These are phyloP conservation scores for Lactarius quietus DNA, from an alignment of 768 basidiomycete genomes.

Conservation along the genomic window DNA sequence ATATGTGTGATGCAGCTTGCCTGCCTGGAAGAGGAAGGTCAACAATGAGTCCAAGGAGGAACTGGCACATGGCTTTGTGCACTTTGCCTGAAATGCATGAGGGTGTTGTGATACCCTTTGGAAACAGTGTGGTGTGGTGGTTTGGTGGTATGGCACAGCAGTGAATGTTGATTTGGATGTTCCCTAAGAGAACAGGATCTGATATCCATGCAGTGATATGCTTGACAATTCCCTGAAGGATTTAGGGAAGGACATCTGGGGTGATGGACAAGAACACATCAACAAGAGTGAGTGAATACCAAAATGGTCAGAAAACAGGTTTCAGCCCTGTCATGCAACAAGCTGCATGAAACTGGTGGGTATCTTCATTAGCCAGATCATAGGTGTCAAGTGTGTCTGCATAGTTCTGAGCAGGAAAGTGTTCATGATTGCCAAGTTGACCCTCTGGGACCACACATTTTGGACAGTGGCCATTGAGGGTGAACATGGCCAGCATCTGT, in stretches of 20 bases:
- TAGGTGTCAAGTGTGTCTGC: not conserved
- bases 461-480: not conserved
- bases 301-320: slow-evolving; percentile 15
- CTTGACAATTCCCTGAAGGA: not conserved
- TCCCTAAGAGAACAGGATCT: too few species aligned
- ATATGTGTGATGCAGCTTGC: not conserved
- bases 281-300: not conserved
- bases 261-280: not conserved
- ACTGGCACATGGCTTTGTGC: slow-evolving; percentile 26
- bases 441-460: not conserved
- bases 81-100: slow-evolving; percentile 29
- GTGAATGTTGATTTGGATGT: slow-evolving; percentile 28
- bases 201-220: too few species aligned
- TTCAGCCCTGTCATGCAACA: slow-evolving; percentile 24
- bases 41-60: not conserved
- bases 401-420: not conserved
- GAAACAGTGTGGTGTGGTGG: slow-evolving; percentile 27
- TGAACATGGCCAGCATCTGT: not conserved
- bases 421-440: not conserved
- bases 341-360: not conserved
- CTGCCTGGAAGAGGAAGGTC: not conserved
- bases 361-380: not conserved
- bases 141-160: slow-evolving; percentile 27
- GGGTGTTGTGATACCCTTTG: slow-evolving; percentile 26
- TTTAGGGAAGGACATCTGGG: not conserved